These are phyloP conservation scores for Nicotiana rustica DNA, from an alignment of 305 asterid species.

Conservation along the genomic window DNA sequence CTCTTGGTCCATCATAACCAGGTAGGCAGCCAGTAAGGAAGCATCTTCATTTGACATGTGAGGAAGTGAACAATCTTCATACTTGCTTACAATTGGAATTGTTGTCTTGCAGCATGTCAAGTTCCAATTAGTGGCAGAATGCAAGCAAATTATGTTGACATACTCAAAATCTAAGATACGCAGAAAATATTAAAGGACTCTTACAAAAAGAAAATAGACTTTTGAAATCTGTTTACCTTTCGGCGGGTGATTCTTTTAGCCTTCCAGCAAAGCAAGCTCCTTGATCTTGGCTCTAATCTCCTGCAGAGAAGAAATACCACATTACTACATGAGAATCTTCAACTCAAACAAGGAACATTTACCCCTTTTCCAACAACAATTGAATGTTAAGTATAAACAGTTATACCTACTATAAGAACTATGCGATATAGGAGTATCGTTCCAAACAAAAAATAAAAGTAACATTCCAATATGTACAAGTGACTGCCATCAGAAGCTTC, in stretches of 20 bases:
- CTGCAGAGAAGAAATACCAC: conserved; percentile 43
- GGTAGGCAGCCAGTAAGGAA: conserved; percentile 2
- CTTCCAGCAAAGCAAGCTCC: conserved; percentile 64
- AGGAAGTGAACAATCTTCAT: background rate
- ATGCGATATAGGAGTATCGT: background rate
- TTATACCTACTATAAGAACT: conserved; percentile 4
- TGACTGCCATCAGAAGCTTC: background rate
- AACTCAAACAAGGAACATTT: background rate
- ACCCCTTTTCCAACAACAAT: background rate
- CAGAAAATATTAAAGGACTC: background rate
- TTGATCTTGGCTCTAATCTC: conserved; percentile 63
- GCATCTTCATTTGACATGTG: conserved; percentile 7
- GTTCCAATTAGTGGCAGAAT: conserved; percentile 10
- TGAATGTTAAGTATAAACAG: background rate
- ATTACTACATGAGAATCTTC: conserved; percentile 24
- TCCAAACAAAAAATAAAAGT: background rate
- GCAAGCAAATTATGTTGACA: conserved; percentile 28
- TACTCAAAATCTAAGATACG: background rate
- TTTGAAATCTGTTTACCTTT: conserved; percentile 47
- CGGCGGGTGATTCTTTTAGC: conserved; percentile 50
- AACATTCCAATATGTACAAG: background rate
- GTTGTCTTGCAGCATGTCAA: background rate
- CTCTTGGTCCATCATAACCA: background rate
- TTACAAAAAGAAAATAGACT: background rate
- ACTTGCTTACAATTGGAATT: conserved; percentile 8